These are phyloP conservation scores for Pestalotiopsis sp. DNA, from an alignment of 2,329 filamentous ascomycete genomes.

Conservation along the genomic window DNA sequence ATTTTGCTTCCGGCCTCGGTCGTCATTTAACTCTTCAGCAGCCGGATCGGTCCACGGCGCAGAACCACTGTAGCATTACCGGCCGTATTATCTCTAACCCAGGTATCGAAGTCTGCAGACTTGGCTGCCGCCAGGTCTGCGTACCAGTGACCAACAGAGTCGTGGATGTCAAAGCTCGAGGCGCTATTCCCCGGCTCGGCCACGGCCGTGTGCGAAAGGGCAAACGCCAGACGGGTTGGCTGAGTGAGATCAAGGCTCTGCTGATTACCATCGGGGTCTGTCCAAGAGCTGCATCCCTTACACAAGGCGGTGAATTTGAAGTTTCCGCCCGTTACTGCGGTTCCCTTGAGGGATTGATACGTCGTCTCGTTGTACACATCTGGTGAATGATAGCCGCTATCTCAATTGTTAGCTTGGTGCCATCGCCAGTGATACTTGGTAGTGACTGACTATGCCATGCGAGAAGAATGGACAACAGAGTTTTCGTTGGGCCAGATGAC, in stretches of 20 bases:
- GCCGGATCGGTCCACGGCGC: background rate
- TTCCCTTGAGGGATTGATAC: constrained; percentile 37
- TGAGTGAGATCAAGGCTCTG: constrained; percentile 37
- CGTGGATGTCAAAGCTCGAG: constrained; percentile 43
- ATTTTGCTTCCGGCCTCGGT: background rate
- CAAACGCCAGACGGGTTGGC: constrained; percentile 41
- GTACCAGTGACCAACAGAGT: constrained; percentile 41
- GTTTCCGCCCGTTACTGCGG: constrained; percentile 33
- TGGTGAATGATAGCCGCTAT: constrained; percentile 37
- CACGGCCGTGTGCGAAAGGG: constrained; percentile 37
- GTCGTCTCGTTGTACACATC: constrained; percentile 30
- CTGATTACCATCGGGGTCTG: constrained; percentile 39
- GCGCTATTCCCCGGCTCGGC: constrained; percentile 36
- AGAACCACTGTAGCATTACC: background rate
- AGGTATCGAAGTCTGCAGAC: constrained; percentile 34
- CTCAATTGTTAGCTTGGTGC: background rate
- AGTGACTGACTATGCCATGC: constrained; percentile 39
- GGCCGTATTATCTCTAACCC: constrained; percentile 27
- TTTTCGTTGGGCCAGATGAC: constrained; percentile 41
- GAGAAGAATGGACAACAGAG: constrained; percentile 37
- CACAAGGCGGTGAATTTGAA: constrained; percentile 37
- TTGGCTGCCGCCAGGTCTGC: constrained; percentile 36
- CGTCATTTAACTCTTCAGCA: background rate
- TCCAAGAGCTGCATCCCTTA: constrained; percentile 43
- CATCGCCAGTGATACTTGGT: background rate